Base-by-base conservation (phyloP, 129 eudicot species). In the Sambucus nigra region DNA sequence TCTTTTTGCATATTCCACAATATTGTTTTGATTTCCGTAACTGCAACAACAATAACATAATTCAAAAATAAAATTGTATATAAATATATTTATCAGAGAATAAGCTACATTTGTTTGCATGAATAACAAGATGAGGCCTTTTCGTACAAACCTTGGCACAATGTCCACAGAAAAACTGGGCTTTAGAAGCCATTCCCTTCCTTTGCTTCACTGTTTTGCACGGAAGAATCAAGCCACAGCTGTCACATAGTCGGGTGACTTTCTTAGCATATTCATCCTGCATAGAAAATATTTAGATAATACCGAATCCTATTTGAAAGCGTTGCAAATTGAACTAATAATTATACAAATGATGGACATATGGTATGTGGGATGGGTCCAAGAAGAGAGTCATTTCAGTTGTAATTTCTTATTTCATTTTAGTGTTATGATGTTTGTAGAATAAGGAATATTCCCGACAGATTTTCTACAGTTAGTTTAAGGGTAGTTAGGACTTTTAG, bases 1-100 rank as follows among this genome's bases (percentile, higher is more conserved):
- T 91, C 72, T 72, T 71, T 74, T 74, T 77, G 76, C 95, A 91
- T 61, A 86, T 65, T 49, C 95, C 95, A 70, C 99, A 91, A 55
- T 81, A 91, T 55, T 91, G 99, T 69, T 77, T 91, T 24, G 87
- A 91, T 69, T 86, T 80, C 53, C 78, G 69, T 48, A 86, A 68
- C 95, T 91, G 73, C 33, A 59, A 46, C n/a, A 70, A 14, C 25
- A 24, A 13, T 5, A 15, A 51, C 38, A 51, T 16, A 12, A 35
- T 35, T 15, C 8, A 8, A 35, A 35, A 7, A 15, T 8, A 2
- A 2, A 35, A 7, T 7, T 35, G 42, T 35, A 35, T 35, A 2
- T 35, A 1, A 7, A 31, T 35, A 2, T 35, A 35, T 1, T 12
- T 35, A 35, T 35, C 12, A 14, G 15, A 23, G 10, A 17, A n/a